phyloP scores from a whole-genome alignment of 2,329 filamentous ascomycete genomes.

The Colletotrichum nymphaeae region DNA sequence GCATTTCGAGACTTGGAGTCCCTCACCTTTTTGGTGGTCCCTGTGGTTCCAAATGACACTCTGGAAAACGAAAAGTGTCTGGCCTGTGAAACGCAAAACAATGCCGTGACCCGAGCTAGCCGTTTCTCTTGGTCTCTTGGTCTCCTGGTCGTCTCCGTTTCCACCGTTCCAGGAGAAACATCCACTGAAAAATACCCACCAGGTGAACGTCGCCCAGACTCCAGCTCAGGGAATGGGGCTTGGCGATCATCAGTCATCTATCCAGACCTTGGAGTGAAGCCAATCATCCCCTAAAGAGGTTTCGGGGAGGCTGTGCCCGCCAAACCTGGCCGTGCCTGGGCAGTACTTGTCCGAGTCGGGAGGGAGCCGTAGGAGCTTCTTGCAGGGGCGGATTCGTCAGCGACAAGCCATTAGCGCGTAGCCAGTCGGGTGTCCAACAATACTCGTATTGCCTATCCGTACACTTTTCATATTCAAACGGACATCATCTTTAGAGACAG shows the following conservation, averaged over 20 bases:
- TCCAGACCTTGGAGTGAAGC: not conserved
- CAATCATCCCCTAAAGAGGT: conserved; percentile 18
- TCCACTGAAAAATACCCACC: conserved; percentile 19
- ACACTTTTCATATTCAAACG: not conserved
- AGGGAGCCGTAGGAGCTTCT: not conserved
- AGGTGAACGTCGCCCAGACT: conserved; percentile 16
- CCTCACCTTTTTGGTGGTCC: not conserved
- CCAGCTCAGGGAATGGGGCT: conserved; percentile 29
- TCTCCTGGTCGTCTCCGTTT: not conserved
- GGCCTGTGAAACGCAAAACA: conserved; percentile 34
- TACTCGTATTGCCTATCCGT: conserved; percentile 20
- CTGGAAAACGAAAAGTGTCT: conserved; percentile 24
- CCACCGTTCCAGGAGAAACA: conserved; percentile 8
- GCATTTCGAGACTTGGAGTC: not conserved
- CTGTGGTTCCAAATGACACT: not conserved
- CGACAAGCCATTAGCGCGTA: conserved; percentile 16
- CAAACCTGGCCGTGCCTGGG: not conserved
- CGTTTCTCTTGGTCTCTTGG: conserved; percentile 1
- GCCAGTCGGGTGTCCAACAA: conserved; percentile 11
- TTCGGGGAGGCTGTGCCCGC: conserved; percentile 13
- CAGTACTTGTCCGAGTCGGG: conserved; percentile 25
- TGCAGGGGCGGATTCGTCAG: conserved; percentile 21
- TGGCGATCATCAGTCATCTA: conserved; percentile 22
- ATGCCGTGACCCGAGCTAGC: conserved; percentile 24
- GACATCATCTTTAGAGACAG: not conserved